A percentile compares a stretch with the other conserved stretches of the same genome.
Conservation (phyloP, 371 early-diverging fungal species). For the Phascolomyces articulosus region DNA sequence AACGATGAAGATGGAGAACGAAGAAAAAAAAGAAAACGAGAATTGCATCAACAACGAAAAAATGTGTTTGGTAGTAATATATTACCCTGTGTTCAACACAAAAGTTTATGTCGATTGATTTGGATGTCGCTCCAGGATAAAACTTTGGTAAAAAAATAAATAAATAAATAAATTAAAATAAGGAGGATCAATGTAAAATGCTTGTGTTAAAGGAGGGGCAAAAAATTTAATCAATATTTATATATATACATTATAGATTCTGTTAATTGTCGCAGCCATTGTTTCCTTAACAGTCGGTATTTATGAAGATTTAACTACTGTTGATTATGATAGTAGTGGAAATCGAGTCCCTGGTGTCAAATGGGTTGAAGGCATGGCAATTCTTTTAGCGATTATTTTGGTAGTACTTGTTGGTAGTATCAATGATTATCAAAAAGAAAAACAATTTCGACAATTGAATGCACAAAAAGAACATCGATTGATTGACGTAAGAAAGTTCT, state of each 20-base stretch:
- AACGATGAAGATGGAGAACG: no score
- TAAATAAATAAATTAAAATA: neutral
- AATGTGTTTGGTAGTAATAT: slow-evolving; percentile 66
- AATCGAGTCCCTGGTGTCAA: slow-evolving; percentile 53
- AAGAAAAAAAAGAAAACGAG: neutral
- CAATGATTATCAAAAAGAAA: slow-evolving; percentile 89
- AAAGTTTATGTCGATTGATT: slow-evolving; percentile 67
- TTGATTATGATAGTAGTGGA: slow-evolving; percentile 35
- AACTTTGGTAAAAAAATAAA: slow-evolving; percentile 59
- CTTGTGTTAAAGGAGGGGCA: neutral
- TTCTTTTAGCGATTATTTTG: slow-evolving; percentile 78
- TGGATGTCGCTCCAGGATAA: slow-evolving; percentile 83
- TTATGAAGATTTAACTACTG: slow-evolving; percentile 73
- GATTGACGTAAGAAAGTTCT: slow-evolving; percentile 44
- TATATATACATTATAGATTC: slow-evolving; percentile 41
- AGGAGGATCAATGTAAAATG: neutral
- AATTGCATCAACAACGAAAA: slow-evolving; percentile 32
- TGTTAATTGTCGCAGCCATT: slow-evolving; percentile 80
- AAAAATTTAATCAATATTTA: neutral
- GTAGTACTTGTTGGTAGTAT: slow-evolving; percentile 81
- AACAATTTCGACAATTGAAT: slow-evolving; percentile 80
- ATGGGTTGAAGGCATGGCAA: slow-evolving; percentile 82
- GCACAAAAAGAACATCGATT: slow-evolving; percentile 81
- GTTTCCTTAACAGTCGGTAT: slow-evolving; percentile 88
- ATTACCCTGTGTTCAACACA: slow-evolving; percentile 63